These are phyloP conservation scores for Hondaea fermentalgiana DNA, from an alignment of 108 stramenopile species.

Conservation along the genomic window DNA sequence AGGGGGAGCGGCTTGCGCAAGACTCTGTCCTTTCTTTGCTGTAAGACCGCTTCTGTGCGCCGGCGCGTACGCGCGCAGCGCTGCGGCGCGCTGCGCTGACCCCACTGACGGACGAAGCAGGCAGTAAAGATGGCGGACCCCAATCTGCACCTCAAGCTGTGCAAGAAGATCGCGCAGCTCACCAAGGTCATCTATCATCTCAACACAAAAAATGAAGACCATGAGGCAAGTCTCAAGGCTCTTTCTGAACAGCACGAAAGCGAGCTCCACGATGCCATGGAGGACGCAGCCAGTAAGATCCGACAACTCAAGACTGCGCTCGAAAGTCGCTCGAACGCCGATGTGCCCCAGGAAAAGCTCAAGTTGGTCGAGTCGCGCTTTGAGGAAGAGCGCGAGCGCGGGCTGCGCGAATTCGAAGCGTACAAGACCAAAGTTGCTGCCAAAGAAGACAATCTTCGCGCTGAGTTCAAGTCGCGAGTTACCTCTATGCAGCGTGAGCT, in stretches of 20 bases:
- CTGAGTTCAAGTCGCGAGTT: background rate
- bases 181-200: slow-evolving; percentile 62
- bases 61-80: too few species aligned
- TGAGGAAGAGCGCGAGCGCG: background rate
- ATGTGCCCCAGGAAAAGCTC: background rate
- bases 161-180: slow-evolving; percentile 61
- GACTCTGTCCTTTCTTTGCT: too few species aligned
- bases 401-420: background rate
- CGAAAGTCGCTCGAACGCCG: background rate
- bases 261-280: background rate
- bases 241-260: background rate
- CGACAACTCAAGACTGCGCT: background rate
- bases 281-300: background rate
- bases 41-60: too few species aligned
- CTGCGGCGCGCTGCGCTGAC: background rate
- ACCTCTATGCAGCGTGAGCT: background rate
- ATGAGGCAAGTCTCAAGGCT: slow-evolving; percentile 14
- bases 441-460: background rate
- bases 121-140: background rate
- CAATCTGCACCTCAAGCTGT: slow-evolving; percentile 53
- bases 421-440: background rate
- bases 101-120: background rate
- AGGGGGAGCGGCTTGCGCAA: too few species aligned
- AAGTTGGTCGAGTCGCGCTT: background rate
- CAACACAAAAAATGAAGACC: slow-evolving; percentile 60